Evolutionary conservation across 1,284 basidiomycete species (phyloP), one percentile per base, ranked within the genome.

Genomic region (Ustilago xerochloae): DNA sequence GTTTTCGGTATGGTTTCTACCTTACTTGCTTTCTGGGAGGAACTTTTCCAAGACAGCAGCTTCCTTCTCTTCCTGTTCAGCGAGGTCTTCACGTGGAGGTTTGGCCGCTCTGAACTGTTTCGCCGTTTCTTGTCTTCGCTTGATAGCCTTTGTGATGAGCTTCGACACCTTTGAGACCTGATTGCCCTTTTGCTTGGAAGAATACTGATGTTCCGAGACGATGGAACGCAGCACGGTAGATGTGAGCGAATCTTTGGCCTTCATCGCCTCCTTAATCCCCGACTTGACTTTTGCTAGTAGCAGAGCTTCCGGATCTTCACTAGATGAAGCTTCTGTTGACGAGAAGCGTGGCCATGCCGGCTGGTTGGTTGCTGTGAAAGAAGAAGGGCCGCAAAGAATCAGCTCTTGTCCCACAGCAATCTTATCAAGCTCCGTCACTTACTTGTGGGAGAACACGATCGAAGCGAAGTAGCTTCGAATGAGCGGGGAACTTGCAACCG

Each of bases 261-360:
- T 66, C 78, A 80, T 80, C 0, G 78, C 69, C 32, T 74, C 71
- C 50, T 79, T 80, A 58, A 78, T 73, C 13, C 78, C 67, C 0
- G 53, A 48, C 49, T 80, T 80, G 62, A 80, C 62, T 28, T 54
- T 63, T 12, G 57, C 59, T 38, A 78, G 39, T 35, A 78, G 46
- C 18, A 62, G 57, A 10, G 56, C 70, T 35, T 78, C 77, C 8
- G 63, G 53, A 35, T 73, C 70, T 24, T 69, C 57, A 38, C 30
- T 39, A 15, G 66, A 9, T 4, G 58, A 9, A 39, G 60, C 56
- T 38, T 69, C 66, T 24, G 45, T 69, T 0, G 66, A 69, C 1
- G 66, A 63, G 46, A 63, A 63, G 10, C 66, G 39, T 9, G 61
- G 20, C 66, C 66, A 69, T 35, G 43, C 55, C 18, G 52, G 54